Evolutionary conservation across 345 rosid genomes (phyloP), one percentile per base, ranked within the genome.

Genomic region (Corymbia maculata): DNA sequence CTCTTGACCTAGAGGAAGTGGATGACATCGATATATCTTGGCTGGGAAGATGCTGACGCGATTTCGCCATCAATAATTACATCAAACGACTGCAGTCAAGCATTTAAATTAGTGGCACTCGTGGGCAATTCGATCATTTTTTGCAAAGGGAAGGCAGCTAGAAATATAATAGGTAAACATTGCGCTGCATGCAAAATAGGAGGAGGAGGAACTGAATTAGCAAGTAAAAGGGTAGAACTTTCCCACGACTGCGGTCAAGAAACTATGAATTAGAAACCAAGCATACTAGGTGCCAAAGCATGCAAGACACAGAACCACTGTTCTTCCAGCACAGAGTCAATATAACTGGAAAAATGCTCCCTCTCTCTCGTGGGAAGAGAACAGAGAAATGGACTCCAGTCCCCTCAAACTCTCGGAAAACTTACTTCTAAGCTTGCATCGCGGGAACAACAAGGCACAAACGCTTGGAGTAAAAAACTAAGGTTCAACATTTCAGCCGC

Each of bases 21-120:
- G 98, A 96, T 1, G 99, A 94, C 88, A 91, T 85, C 21, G 96
- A 89, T 90, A 91, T 93, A 80, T 93, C 94, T 86, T 95, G 99
- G 90, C 94, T 42, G 28, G 49, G 82, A 75, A 75, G 82, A 75
- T 75, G 82, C 44, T 75, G 82, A 36, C 82, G 91, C 0, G 93
- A 91, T 88, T 93, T 96, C 32, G 97, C 96, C 99, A 95, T 96
- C 79, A 89, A 6, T 86, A 75, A 44, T 22, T 75, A 36, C 82
- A 42, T 28, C 44, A 19, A 42, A 19, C 24, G 8, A 17, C 49
- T 19, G 82, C 49, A 75, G 36, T 21, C 14, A 75, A 24, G 49
- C 82, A 19, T 36, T 75, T 42, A 42, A 42, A 75, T 75, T 42
- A 42, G 82, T 3, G 28, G 49, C 49, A 75, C 14, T 75, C 5